phyloP scores from a whole-genome alignment of 768 basidiomycete genomes.

The Mycena sanguinolenta region DNA sequence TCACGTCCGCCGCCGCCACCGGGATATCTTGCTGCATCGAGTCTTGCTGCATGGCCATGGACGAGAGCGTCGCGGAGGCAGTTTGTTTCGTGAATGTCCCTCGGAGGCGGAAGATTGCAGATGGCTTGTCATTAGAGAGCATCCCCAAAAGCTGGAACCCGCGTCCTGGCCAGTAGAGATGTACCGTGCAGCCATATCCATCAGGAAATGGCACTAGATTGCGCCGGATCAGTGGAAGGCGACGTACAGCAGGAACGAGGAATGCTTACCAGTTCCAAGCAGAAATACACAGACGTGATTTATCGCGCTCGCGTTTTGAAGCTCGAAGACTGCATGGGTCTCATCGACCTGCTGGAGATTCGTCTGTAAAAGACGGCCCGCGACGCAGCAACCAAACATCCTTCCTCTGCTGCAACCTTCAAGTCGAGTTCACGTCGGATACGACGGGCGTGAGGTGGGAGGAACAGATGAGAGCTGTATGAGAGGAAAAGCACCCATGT shows the following conservation, averaged over 20 bases:
- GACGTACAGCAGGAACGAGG: not conserved
- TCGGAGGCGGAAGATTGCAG: conserved; percentile 87
- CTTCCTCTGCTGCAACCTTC: not conserved
- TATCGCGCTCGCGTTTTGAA: conserved; percentile 77
- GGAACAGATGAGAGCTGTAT: not conserved
- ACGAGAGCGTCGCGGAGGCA: conserved; percentile 52
- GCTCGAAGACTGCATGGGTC: conserved; percentile 85
- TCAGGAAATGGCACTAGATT: conserved; percentile 80
- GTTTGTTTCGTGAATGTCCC: conserved; percentile 63
- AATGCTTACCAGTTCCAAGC: conserved; percentile 74
- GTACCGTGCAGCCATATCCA: conserved; percentile 87
- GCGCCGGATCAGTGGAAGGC: conserved; percentile 1
- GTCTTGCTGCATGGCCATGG: conserved; percentile 34
- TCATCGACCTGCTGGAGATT: conserved; percentile 86
- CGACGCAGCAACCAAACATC: conserved; percentile 88
- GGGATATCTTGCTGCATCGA: conserved; percentile 43
- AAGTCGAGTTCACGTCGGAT: too few relatives aligned
- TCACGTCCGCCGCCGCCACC: conserved; percentile 61
- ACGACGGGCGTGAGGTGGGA: not conserved
- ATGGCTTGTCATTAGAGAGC: conserved; percentile 92
- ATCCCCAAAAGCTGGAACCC: conserved; percentile 90
- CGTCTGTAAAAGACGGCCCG: conserved; percentile 83
- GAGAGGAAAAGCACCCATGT: not conserved
- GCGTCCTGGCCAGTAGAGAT: conserved; percentile 89
- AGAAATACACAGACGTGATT: conserved; percentile 92